Percentiles rank a stretch among this genome's conserved stretches.
Conservation (phyloP, 2,329 filamentous ascomycete genomes). For the Diaporthe citriasiana region DNA sequence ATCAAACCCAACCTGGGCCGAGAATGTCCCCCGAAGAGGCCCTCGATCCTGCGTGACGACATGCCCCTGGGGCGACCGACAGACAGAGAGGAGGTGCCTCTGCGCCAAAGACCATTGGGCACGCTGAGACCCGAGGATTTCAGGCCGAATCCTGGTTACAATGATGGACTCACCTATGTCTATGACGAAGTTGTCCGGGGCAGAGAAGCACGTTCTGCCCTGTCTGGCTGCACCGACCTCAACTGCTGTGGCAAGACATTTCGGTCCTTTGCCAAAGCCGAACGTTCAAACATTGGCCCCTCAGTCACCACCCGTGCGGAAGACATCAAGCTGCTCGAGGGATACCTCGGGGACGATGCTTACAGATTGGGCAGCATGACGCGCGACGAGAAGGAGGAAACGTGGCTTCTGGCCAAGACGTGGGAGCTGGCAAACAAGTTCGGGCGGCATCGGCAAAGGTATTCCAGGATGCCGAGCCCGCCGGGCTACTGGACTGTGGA, state of each 20-base stretch:
- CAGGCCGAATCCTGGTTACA: constrained; percentile 81
- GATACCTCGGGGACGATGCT: constrained; percentile 70
- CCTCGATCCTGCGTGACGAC: constrained; percentile 41
- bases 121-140: constrained; percentile 80
- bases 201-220: constrained; percentile 75
- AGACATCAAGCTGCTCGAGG: constrained; percentile 67
- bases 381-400: constrained; percentile 71
- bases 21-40: constrained; percentile 33
- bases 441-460: constrained; percentile 83
- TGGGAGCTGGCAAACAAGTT: constrained; percentile 79
- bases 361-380: constrained; percentile 72
- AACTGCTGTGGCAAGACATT: constrained; percentile 84
- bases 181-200: constrained; percentile 82
- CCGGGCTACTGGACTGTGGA: constrained; percentile 93
- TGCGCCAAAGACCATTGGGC: constrained; percentile 70
- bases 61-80: constrained; percentile 38
- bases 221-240: constrained; percentile 81
- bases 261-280: constrained; percentile 72
- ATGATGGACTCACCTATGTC: constrained; percentile 79
- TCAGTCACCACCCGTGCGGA: constrained; percentile 52
- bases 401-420: constrained; percentile 83
- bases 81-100: constrained; percentile 43
- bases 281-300: constrained; percentile 56
- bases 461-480: constrained; percentile 79
- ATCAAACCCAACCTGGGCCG: not conserved